Evolutionary conservation across 148 eudicot genomes (phyloP).

Genomic region (Chenopodium suecicum): DNA sequence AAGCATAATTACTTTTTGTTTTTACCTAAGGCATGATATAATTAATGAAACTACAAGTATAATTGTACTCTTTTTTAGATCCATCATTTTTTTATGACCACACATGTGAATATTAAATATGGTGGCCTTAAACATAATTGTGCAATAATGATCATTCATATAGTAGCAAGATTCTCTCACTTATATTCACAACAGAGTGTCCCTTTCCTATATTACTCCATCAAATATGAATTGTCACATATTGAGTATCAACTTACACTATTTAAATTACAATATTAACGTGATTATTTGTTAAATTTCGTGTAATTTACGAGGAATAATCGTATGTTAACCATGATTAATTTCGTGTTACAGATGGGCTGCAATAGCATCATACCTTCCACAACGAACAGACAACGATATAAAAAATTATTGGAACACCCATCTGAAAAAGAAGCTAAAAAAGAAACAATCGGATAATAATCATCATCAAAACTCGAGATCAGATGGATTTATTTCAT

Average conservation of each 20-base stretch:
- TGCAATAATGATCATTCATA: neutral
- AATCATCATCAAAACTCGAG: conserved; percentile 4
- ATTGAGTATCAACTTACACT: no score
- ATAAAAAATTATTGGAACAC: conserved; percentile 39
- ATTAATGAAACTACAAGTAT: neutral
- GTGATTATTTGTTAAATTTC: no score
- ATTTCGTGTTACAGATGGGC: conserved; percentile 31
- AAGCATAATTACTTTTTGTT: no score
- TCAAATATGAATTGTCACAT: neutral
- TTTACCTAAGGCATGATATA: neutral
- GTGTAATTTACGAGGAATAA: no score
- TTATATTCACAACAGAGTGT: neutral
- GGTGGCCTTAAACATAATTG: neutral
- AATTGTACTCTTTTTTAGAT: no score
- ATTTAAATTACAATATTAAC: no score
- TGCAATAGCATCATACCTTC: conserved; percentile 38
- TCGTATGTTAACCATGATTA: neutral
- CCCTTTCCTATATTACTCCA: neutral
- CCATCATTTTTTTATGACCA: no score
- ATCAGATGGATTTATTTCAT: conserved; percentile 16
- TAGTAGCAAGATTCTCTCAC: neutral
- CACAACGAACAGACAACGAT: conserved; percentile 34
- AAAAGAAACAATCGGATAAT: conserved; percentile 2
- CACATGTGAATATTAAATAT: neutral
- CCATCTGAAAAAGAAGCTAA: conserved; percentile 33